These are phyloP conservation scores for Penicillium brasilianum DNA, from an alignment of 2,329 filamentous ascomycete species.

Conservation along the genomic window DNA sequence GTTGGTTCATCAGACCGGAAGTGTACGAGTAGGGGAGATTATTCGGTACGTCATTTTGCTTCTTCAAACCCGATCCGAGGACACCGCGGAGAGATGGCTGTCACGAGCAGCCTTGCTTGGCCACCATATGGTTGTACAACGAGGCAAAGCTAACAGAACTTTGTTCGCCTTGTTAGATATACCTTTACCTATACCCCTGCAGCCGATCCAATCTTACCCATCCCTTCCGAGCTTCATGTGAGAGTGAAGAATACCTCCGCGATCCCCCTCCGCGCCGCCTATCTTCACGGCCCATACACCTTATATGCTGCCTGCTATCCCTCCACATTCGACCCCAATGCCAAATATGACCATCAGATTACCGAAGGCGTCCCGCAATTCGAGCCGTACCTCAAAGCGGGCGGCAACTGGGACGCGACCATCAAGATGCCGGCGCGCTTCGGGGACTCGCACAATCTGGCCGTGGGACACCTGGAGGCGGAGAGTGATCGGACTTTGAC, in stretches of 20 bases:
- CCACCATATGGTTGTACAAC: not conserved
- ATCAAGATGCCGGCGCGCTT: conserved; percentile 81
- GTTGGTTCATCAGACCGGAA: conserved; percentile 86
- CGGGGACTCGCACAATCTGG: conserved; percentile 35
- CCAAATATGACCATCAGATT: conserved; percentile 71
- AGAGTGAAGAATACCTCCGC: conserved; percentile 91
- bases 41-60: conserved; percentile 67
- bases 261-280: conserved; percentile 89
- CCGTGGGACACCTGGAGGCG: conserved; percentile 52
- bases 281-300: conserved; percentile 94
- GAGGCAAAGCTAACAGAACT: conserved; percentile 5
- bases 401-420: conserved; percentile 80
- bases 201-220: conserved; percentile 85
- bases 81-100: not conserved
- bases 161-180: conserved; percentile 53
- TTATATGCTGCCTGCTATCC: conserved; percentile 87
- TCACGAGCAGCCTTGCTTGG: not conserved
- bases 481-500: conserved; percentile 63
- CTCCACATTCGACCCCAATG: conserved; percentile 79
- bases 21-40: conserved; percentile 91
- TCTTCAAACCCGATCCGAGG: not conserved
- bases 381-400: conserved; percentile 95
- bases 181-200: conserved; percentile 91
- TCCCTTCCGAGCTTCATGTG: conserved; percentile 78
- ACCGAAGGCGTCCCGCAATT: conserved; percentile 83